Conservation (phyloP, 352 stramenopile species). For the Phytophthora sansomeana region DNA sequence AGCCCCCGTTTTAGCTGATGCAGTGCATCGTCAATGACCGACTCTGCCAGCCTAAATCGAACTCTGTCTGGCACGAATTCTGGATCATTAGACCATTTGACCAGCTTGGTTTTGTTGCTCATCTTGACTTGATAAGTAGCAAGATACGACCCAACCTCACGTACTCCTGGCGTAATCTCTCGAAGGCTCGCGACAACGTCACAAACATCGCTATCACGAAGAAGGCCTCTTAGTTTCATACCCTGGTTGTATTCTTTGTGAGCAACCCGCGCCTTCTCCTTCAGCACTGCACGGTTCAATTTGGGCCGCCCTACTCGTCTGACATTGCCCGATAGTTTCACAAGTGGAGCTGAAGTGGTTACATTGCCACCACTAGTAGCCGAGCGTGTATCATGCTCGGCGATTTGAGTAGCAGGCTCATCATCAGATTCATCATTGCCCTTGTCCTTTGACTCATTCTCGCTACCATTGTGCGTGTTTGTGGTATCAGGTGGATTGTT, state of each 20-base stretch:
- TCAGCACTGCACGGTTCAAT: background rate
- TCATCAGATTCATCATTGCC: too few species aligned
- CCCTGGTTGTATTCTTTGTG: constrained; percentile 12
- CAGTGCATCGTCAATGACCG: background rate
- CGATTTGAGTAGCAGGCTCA: background rate
- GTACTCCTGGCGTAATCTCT: background rate
- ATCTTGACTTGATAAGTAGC: background rate
- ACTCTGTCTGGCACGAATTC: background rate
- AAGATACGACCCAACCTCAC: constrained; percentile 1
- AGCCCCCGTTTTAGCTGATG: background rate
- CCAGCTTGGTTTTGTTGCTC: background rate
- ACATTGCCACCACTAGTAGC: too few species aligned
- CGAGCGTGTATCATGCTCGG: background rate
- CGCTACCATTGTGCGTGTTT: too few species aligned
- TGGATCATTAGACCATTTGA: background rate
- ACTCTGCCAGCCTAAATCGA: background rate
- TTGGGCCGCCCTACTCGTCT: background rate
- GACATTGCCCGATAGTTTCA: background rate
- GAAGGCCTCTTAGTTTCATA: constrained; percentile 8
- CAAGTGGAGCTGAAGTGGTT: background rate
- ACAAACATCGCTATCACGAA: background rate
- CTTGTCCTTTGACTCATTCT: too few species aligned
- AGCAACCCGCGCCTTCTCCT: background rate
- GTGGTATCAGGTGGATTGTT: too few species aligned
- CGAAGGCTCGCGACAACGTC: background rate